phyloP scores from a whole-genome alignment of 371 early-diverging fungal genomes.

The Dipsacomyces acuminosporus region DNA sequence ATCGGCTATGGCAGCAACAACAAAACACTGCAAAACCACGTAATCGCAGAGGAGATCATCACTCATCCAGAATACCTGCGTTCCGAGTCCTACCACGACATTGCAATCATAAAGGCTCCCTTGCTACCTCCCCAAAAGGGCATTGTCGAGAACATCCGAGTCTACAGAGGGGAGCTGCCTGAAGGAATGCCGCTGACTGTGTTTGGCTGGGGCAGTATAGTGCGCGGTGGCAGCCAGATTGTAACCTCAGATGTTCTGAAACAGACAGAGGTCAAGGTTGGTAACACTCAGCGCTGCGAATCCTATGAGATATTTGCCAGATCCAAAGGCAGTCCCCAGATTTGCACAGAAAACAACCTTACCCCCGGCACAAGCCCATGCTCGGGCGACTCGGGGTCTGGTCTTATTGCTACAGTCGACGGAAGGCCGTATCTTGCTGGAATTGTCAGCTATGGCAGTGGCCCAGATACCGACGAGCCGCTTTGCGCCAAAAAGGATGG shows the following conservation, averaged over 20 bases:
- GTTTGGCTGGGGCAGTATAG: constrained; percentile 30
- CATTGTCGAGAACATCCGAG: constrained; percentile 1
- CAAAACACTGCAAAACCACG: background rate
- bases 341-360: constrained; percentile 36
- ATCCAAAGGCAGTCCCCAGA: constrained; percentile 34
- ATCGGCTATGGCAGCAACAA: constrained; percentile 18
- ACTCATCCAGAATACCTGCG: constrained; percentile 10
- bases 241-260: constrained; percentile 18
- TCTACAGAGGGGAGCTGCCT: constrained; percentile 14
- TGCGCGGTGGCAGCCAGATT: constrained; percentile 1
- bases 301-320: constrained; percentile 11
- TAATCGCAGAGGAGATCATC: constrained; percentile 3
- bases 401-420: constrained; percentile 9
- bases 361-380: constrained; percentile 25
- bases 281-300: constrained; percentile 12
- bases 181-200: constrained; percentile 15
- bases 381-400: constrained; percentile 39
- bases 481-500: constrained; percentile 32
- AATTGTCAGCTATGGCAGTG: constrained; percentile 41
- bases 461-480: constrained; percentile 19
- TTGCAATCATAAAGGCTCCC: constrained; percentile 10
- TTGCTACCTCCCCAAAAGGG: constrained; percentile 4
- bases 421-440: constrained; percentile 22
- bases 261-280: constrained; percentile 16
- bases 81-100: constrained; percentile 12